phyloP scores from a whole-genome alignment of 2,329 filamentous ascomycete species.

The Aureobasidium sp. region DNA sequence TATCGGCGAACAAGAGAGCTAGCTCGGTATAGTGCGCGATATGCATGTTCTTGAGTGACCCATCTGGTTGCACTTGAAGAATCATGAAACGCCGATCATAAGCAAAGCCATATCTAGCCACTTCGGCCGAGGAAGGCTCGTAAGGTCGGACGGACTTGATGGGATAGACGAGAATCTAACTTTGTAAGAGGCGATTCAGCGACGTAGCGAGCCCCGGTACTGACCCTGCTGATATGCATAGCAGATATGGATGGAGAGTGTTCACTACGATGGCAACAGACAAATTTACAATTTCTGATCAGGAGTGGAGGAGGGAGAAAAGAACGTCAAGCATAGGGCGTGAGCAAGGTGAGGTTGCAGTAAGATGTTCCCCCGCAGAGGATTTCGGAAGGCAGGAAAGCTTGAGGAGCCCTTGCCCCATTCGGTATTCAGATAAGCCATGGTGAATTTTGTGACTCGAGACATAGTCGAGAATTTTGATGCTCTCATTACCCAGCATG shows the following conservation, averaged over 20 bases:
- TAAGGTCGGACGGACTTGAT: constrained; percentile 41
- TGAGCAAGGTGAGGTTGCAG: not conserved
- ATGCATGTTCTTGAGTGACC: constrained; percentile 37
- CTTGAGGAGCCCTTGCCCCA: constrained; percentile 2
- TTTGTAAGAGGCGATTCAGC: not conserved
- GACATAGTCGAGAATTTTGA: not conserved
- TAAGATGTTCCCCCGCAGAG: not conserved
- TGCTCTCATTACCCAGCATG: not conserved
- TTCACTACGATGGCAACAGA: not conserved
- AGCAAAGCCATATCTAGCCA: constrained; percentile 40
- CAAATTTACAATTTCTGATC: constrained; percentile 5
- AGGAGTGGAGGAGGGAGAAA: not conserved
- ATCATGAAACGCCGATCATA: constrained; percentile 41
- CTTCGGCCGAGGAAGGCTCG: constrained; percentile 32
- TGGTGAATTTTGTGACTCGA: not conserved
- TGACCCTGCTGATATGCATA: constrained; percentile 31
- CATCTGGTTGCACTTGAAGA: constrained; percentile 30
- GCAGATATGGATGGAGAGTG: not conserved
- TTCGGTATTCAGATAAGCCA: not conserved
- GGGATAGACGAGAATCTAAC: constrained; percentile 40
- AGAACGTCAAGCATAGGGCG: not conserved
- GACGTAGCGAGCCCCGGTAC: constrained; percentile 14
- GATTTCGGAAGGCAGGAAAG: not conserved
- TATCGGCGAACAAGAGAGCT: constrained; percentile 35
- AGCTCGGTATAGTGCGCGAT: constrained; percentile 35